These are phyloP conservation scores for Vanderwaltozyma verrucispora DNA, from an alignment of 805 yeast genomes.

Conservation along the genomic window DNA sequence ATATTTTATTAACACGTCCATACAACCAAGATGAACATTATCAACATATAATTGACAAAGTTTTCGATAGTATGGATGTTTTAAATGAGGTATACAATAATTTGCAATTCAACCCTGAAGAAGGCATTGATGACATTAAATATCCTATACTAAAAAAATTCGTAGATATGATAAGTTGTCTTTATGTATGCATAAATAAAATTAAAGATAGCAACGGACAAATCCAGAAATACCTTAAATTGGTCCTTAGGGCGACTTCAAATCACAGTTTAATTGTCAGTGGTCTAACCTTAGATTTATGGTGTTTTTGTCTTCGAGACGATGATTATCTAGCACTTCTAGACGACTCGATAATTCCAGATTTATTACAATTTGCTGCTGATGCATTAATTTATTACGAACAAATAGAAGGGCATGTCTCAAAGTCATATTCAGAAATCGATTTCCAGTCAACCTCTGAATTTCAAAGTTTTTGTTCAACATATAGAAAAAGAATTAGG, in stretches of 20 bases:
- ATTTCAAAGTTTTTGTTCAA: constrained; percentile 59
- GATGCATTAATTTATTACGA: constrained; percentile 68
- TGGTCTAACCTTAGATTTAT: constrained; percentile 83
- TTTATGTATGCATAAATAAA: constrained; percentile 45
- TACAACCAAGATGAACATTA: constrained; percentile 61
- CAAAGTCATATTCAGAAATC: constrained; percentile 58
- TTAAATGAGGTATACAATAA: constrained; percentile 52
- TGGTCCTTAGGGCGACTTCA: constrained; percentile 70
- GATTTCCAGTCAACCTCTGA: constrained; percentile 89
- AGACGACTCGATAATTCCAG: constrained; percentile 46
- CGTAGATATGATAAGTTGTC: constrained; percentile 67
- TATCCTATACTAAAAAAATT: constrained; percentile 81
- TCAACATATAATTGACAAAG: constrained; percentile 64
- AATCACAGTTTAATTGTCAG: constrained; percentile 84
- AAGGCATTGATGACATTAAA: constrained; percentile 65
- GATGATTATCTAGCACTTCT: constrained; percentile 49
- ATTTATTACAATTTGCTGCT: constrained; percentile 64
- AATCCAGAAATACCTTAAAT: constrained; percentile 53
- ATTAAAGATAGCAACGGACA: constrained; percentile 40
- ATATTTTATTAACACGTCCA: constrained; percentile 73
- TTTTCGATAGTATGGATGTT: constrained; percentile 71
- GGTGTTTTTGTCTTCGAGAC: constrained; percentile 82
- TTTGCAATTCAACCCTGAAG: constrained; percentile 41
- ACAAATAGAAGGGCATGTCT: constrained; percentile 51
- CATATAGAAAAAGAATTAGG: constrained; percentile 75